Evolutionary conservation across 2,329 filamentous ascomycete species (phyloP).

Genomic region (Penicillium oxalicum): DNA sequence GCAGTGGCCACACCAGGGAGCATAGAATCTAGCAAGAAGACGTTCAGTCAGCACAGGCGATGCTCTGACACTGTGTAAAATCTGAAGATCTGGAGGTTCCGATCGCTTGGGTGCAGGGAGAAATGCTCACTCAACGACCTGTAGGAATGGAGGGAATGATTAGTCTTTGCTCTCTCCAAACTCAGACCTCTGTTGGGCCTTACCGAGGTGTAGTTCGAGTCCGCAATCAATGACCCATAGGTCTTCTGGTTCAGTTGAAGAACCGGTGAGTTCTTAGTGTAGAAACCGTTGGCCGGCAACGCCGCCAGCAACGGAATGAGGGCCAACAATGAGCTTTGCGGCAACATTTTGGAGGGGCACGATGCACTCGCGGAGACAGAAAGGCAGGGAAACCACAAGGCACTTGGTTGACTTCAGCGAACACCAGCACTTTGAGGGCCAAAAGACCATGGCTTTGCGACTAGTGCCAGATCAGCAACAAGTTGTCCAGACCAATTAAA

Average conservation of each 20-base stretch:
- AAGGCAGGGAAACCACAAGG: not conserved
- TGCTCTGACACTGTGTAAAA: not conserved
- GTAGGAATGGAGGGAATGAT: not conserved
- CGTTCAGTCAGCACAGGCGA: constrained; percentile 12
- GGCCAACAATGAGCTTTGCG: constrained; percentile 43
- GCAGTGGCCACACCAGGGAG: constrained; percentile 97
- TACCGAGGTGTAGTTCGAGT: constrained; percentile 89
- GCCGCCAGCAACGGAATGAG: constrained; percentile 59
- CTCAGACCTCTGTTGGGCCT: constrained; percentile 24
- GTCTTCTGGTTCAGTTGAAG: constrained; percentile 72
- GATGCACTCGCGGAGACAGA: not conserved
- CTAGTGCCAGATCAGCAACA: not conserved
- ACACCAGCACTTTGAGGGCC: constrained; percentile 3
- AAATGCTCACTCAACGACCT: constrained; percentile 50
- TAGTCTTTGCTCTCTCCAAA: too few relatives aligned
- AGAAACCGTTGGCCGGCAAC: constrained; percentile 63
- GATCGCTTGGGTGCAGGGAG: constrained; percentile 3
- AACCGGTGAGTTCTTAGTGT: constrained; percentile 80
- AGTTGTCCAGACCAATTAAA: not conserved
- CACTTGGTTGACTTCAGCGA: not conserved
- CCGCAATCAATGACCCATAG: constrained; percentile 75
- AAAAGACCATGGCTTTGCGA: too few relatives aligned
- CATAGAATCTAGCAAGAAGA: constrained; percentile 72
- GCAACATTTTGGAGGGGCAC: constrained; percentile 26
- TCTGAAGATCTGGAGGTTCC: not conserved